Conservation (phyloP, 2,329 filamentous ascomycete genomes). For the Epichloe sylvatica region DNA sequence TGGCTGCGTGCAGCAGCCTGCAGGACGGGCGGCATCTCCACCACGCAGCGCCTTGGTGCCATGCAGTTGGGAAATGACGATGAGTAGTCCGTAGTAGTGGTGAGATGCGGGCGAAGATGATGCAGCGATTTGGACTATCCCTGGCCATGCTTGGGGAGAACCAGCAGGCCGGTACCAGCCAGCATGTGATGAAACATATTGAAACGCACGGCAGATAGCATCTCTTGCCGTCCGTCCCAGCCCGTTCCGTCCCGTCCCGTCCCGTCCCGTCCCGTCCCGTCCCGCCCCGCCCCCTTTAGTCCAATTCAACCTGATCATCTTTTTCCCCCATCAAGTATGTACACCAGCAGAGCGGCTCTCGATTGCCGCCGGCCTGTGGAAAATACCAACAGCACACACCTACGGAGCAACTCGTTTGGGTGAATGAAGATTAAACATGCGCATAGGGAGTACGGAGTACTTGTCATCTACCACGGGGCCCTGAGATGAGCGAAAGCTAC, state of each 20-base stretch:
- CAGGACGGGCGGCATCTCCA: too few relatives aligned
- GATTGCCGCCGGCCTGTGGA: not conserved
- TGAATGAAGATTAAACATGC: not conserved
- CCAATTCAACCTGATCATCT: not conserved
- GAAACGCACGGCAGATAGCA: not conserved
- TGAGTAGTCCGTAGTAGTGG: not conserved
- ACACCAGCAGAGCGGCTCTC: not conserved
- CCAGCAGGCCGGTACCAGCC: not conserved
- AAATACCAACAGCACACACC: not conserved
- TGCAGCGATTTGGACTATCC: not conserved
- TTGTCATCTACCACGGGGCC: not conserved
- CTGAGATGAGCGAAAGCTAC: not conserved
- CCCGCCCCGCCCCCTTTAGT: not conserved
- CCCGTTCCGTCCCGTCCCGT: not conserved
- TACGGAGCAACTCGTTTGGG: not conserved
- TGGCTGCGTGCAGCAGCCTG: too few relatives aligned
- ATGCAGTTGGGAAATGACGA: too few relatives aligned
- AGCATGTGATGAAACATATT: not conserved
- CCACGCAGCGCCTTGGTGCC: too few relatives aligned
- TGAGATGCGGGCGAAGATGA: not conserved
- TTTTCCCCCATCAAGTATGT: not conserved
- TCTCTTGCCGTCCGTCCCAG: too few relatives aligned
- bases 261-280: too few relatives aligned
- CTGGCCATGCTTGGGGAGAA: not conserved
- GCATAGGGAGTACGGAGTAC: not conserved